Evolutionary conservation across 306 rosid genomes (phyloP).

Genomic region (Quercus robur): DNA sequence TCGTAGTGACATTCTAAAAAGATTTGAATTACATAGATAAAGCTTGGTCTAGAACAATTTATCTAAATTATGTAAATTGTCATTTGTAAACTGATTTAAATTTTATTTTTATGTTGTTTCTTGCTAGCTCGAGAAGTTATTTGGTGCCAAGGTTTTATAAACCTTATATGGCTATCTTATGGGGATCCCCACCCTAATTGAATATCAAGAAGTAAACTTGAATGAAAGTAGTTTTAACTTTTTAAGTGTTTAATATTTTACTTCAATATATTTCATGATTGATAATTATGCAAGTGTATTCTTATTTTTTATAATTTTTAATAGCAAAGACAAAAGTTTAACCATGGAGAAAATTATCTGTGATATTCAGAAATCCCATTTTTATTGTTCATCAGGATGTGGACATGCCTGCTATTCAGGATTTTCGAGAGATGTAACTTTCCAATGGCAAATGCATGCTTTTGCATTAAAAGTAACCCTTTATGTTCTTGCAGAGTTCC

Average conservation of each 20-base stretch:
- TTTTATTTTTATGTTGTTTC: background rate
- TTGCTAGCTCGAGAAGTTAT: background rate
- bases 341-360: background rate
- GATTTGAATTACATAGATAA: too few relatives aligned
- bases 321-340: background rate
- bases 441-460: conserved; percentile 42
- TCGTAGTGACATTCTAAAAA: too few relatives aligned
- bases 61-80: too few relatives aligned
- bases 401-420: conserved; percentile 81
- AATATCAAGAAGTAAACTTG: background rate
- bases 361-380: conserved; percentile 1
- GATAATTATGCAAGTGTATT: background rate
- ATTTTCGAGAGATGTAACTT: conserved; percentile 64
- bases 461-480: background rate
- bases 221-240: background rate
- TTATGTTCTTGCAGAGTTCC: conserved; percentile 45
- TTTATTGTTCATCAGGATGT: conserved; percentile 56
- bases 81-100: background rate
- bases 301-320: background rate
- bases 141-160: background rate
- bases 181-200: background rate
- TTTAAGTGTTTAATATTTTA: background rate
- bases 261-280: background rate
- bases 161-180: background rate
- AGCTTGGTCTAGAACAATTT: too few relatives aligned